Evolutionary conservation across 257 asterid genomes (phyloP), one percentile per base, ranked within the genome.

Genomic region (Capsicum chinense): DNA sequence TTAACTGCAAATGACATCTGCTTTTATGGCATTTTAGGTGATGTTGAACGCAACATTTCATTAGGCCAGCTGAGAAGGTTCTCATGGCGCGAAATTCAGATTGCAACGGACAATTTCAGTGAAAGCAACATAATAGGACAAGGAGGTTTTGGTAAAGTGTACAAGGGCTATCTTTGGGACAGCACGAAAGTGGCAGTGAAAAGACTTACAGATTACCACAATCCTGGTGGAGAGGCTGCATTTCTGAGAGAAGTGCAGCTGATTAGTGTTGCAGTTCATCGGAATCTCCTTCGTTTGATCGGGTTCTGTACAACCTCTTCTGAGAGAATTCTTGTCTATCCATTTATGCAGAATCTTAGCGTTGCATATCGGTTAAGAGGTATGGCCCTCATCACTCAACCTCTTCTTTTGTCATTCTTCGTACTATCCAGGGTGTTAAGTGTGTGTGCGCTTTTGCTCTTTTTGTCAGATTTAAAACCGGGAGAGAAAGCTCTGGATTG

Each of bases 161-260:
- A 92, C 90, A 90, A 86, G 87, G 99, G 97, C 35, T 54, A 91
- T 33, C 92, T 94, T 63, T 56, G 68, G 56, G 98, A 93, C 81
- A 90, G 87, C 47, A 94, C 95, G 0, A 87, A 85, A 85, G 93
- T 94, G 56, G 99, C 97, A 12, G 94, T 93, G 47, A 95, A 95
- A 83, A 94, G 98, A 42, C 93, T 95, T 47, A 91, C 86, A 83
- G 95, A 93, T 90, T 91, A 93, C 54, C 89, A 88, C 59, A 94
- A 93, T 83, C 96, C 95, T 4, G 98, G 98, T 64, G 99, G 99
- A 50, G 99, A 91, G 88, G 98, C 93, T 17, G 98, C 99, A 5
- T 95, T 95, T 86, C 85, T 92, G 4, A 85, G 97, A 79, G 99
- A 95, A 88, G 90, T 95, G 81, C 92, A 92, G 58, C 76, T 95